Evolutionary conservation across 192 early-diverging fungal species (phyloP).

Genomic region (Gryganskiella cystojenkinii): DNA sequence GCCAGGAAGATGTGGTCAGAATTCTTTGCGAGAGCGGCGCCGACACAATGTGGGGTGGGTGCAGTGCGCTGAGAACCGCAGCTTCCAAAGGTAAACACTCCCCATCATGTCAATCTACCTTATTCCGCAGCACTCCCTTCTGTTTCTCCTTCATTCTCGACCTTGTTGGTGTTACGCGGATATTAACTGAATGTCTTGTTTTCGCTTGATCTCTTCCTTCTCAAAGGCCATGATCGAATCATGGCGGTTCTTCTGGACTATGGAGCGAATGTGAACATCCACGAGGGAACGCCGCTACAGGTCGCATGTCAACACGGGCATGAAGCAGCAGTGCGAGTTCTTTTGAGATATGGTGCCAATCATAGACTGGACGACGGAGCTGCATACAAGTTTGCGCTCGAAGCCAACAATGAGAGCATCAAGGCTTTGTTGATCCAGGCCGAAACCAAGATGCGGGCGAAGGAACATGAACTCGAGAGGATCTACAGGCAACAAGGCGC

Average conservation of each 20-base stretch:
- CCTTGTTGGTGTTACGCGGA: not conserved
- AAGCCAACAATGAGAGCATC: slow-evolving; percentile 36
- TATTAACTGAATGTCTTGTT: not conserved
- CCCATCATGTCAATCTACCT: not conserved
- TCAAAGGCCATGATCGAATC: slow-evolving; percentile 29
- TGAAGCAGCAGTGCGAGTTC: slow-evolving; percentile 34
- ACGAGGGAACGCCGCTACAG: slow-evolving; percentile 49
- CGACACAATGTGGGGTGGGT: slow-evolving; percentile 46
- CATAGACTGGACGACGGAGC: slow-evolving; percentile 50
- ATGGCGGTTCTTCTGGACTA: slow-evolving; percentile 37
- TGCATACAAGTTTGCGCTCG: slow-evolving; percentile 39
- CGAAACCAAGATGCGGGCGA: slow-evolving; percentile 35
- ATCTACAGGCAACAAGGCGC: slow-evolving; percentile 31
- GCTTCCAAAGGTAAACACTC: slow-evolving; percentile 27
- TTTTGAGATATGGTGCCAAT: slow-evolving; percentile 37
- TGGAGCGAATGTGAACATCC: slow-evolving; percentile 49
- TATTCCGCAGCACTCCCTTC: no score
- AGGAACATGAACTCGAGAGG: slow-evolving; percentile 34
- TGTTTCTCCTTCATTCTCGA: no score
- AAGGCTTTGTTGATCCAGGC: slow-evolving; percentile 37
- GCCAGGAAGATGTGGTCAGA: slow-evolving; percentile 35
- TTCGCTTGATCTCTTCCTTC: not conserved
- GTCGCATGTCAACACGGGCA: slow-evolving; percentile 44
- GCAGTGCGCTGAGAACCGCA: slow-evolving; percentile 36
- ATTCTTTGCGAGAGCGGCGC: slow-evolving; percentile 38